Percentiles rank a stretch among this genome's conserved stretches.
These are phyloP conservation scores for Heracleum sosnowskyi DNA, from an alignment of 129 eudicot genomes.

Conservation along the genomic window DNA sequence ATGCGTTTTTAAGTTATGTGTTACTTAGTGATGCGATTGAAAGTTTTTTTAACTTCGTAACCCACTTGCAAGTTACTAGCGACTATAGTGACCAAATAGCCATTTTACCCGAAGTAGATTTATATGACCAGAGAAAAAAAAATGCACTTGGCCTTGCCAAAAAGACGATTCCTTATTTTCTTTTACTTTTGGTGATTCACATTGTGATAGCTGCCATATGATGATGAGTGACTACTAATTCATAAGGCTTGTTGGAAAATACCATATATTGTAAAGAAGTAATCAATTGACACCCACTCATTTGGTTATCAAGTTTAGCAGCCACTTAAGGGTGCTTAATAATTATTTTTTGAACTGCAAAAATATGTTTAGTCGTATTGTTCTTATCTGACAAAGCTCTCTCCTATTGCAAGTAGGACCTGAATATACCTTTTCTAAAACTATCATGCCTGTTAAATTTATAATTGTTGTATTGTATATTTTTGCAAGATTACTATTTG, in stretches of 20 bases:
- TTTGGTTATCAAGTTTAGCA: conserved; percentile 1
- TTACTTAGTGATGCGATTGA: too few relatives aligned
- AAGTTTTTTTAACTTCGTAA: too few relatives aligned
- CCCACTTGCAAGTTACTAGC: too few relatives aligned
- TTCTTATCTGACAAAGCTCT: neutral
- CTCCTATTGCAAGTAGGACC: neutral
- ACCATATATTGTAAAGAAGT: neutral
- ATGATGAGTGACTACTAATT: neutral
- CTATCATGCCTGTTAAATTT: neutral
- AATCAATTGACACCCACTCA: neutral
- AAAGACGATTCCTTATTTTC: neutral
- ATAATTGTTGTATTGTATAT: neutral
- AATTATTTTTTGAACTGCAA: neutral
- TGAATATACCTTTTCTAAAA: neutral
- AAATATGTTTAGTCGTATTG: neutral
- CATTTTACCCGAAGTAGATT: too few relatives aligned
- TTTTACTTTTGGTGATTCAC: neutral
- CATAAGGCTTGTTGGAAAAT: neutral
- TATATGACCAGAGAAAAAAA: neutral
- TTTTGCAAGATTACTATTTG: neutral
- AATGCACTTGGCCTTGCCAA: neutral
- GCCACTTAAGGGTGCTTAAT: neutral
- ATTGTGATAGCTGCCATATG: neutral
- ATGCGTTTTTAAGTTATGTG: too few relatives aligned
- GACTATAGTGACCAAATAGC: too few relatives aligned